These are phyloP conservation scores for Ascobolus immersus DNA, from an alignment of 495 filamentous ascomycete species.

Conservation along the genomic window DNA sequence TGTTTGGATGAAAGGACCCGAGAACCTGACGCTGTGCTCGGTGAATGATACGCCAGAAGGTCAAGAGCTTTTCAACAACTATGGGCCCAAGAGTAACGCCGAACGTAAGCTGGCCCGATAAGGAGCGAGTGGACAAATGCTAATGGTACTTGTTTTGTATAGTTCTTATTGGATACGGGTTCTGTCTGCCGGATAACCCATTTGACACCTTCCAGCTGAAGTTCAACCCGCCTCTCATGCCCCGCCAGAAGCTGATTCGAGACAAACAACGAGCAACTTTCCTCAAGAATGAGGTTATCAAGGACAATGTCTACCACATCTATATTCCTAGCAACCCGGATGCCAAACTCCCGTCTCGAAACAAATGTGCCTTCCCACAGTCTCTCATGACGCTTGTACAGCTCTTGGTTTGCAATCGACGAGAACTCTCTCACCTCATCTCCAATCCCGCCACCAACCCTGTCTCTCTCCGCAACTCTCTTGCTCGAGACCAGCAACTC, in stretches of 20 bases:
- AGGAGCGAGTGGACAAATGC: too few species aligned
- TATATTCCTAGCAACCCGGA: conserved; percentile 1
- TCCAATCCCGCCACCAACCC: not conserved
- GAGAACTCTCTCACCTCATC: conserved; percentile 4
- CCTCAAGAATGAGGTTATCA: too few species aligned
- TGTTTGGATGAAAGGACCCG: conserved; percentile 29
- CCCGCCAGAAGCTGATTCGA: conserved; percentile 4
- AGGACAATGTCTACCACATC: too few species aligned
- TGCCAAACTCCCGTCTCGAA: too few species aligned
- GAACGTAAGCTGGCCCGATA: conserved; percentile 25
- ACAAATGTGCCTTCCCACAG: conserved; percentile 2
- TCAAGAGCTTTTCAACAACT: conserved; percentile 39
- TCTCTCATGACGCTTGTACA: conserved; percentile 8
- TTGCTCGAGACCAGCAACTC: conserved; percentile 9
- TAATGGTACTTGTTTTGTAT: not conserved
- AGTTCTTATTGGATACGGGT: conserved; percentile 46
- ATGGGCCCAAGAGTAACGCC: conserved; percentile 39
- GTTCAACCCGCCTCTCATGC: conserved; percentile 12
- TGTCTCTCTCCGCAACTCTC: conserved; percentile 6
- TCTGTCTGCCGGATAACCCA: conserved; percentile 31
- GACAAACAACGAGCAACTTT: too few species aligned
- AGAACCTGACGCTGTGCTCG: conserved; percentile 24
- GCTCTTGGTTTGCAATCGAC: conserved; percentile 8
- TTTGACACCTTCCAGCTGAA: conserved; percentile 18
- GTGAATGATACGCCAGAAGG: conserved; percentile 23